Evolutionary conservation across 1,284 basidiomycete species (phyloP).

Genomic region (Tylopilus orsonianus): DNA sequence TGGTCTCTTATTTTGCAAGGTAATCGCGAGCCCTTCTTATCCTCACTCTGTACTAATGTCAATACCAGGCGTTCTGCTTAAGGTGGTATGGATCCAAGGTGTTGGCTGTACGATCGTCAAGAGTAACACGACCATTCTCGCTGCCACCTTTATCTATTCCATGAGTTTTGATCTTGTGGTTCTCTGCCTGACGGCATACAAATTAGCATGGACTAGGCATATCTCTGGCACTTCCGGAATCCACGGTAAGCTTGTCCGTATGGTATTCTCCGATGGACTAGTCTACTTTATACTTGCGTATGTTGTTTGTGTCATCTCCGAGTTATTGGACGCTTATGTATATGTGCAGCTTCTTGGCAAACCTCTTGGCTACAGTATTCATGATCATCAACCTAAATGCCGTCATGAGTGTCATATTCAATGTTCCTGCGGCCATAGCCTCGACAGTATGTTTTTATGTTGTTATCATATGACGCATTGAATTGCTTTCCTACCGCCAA

Average conservation of each 20-base stretch:
- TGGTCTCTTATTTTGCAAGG: slow-evolving; percentile 38
- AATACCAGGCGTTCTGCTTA: slow-evolving; percentile 39
- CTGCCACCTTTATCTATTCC: slow-evolving; percentile 46
- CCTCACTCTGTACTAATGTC: not conserved
- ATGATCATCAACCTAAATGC: slow-evolving; percentile 36
- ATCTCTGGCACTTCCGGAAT: slow-evolving; percentile 17
- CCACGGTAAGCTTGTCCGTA: slow-evolving; percentile 27
- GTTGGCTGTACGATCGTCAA: slow-evolving; percentile 37
- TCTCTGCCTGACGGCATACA: slow-evolving; percentile 40
- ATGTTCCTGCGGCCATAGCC: slow-evolving; percentile 38
- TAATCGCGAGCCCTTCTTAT: not conserved
- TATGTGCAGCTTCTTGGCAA: slow-evolving; percentile 31
- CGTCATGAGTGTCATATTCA: slow-evolving; percentile 38
- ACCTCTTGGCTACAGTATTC: slow-evolving; percentile 35
- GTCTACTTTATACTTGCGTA: slow-evolving; percentile 37
- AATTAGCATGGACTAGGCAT: slow-evolving; percentile 30
- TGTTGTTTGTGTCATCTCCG: slow-evolving; percentile 2
- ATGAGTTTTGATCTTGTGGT: slow-evolving; percentile 49
- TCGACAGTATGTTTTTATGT: slow-evolving; percentile 38
- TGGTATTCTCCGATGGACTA: slow-evolving; percentile 36
- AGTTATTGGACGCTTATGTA: not conserved
- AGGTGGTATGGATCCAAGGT: slow-evolving; percentile 37
- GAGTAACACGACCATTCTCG: slow-evolving; percentile 41
- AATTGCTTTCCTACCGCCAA: slow-evolving; percentile 6
- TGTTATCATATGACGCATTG: not conserved